phyloP scores from a whole-genome alignment of 805 yeast genomes.

The Lachancea kluyveri region DNA sequence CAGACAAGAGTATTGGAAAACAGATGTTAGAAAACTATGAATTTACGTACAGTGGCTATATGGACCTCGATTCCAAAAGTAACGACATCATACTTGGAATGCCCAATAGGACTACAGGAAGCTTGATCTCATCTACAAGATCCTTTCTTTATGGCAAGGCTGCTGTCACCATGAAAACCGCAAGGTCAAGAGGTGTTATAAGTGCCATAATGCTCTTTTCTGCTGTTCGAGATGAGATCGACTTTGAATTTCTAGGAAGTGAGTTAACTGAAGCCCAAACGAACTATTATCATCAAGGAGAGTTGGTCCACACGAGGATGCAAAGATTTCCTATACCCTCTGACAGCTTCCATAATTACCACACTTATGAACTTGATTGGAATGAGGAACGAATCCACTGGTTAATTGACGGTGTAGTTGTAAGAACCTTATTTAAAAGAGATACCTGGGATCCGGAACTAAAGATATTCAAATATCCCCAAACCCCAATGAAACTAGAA shows the following conservation, averaged over 20 bases:
- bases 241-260: constrained; percentile 79
- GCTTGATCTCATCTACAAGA: constrained; percentile 70
- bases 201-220: constrained; percentile 79
- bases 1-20: constrained; percentile 48
- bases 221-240: constrained; percentile 86
- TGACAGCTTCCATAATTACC: constrained; percentile 60
- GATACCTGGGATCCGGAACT: constrained; percentile 61
- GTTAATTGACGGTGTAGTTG: constrained; percentile 60
- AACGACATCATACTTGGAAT: constrained; percentile 44
- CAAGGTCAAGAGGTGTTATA: constrained; percentile 73
- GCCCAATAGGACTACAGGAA: constrained; percentile 71
- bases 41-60: constrained; percentile 54
- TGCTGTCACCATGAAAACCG: constrained; percentile 59
- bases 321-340: constrained; percentile 24
- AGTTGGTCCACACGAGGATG: constrained; percentile 58
- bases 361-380: constrained; percentile 80
- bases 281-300: constrained; percentile 76
- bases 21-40: constrained; percentile 53
- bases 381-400: constrained; percentile 60
- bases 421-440: constrained; percentile 55
- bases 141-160: constrained; percentile 83
- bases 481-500: constrained; percentile 71
- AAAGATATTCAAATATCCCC: constrained; percentile 53
- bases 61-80: constrained; percentile 42
- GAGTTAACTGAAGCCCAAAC: constrained; percentile 62